These are phyloP conservation scores for Cynara cardunculus DNA, from an alignment of 129 eudicot genomes.

Conservation along the genomic window DNA sequence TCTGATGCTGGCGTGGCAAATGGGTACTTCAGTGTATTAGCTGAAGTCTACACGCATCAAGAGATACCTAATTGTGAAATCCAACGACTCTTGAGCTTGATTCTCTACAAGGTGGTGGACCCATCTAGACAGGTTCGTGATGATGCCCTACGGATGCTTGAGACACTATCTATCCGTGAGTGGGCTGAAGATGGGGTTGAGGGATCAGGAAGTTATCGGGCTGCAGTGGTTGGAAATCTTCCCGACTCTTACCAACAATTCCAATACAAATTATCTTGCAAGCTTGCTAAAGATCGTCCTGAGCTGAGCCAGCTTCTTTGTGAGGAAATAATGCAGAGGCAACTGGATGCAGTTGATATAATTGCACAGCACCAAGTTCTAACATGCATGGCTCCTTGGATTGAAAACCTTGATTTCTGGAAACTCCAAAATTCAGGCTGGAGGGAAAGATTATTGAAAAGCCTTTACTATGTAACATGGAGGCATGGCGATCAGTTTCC, in stretches of 20 bases:
- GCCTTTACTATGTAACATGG: conserved; percentile 94
- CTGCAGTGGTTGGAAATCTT: conserved; percentile 90
- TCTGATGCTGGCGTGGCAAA: conserved; percentile 93
- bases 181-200: conserved; percentile 90
- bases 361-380: conserved; percentile 57
- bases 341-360: conserved; percentile 51
- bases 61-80: conserved; percentile 91
- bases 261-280: conserved; percentile 91
- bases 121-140: conserved; percentile 90
- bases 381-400: conserved; percentile 61
- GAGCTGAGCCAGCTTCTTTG: conserved; percentile 90
- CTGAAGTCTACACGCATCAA: conserved; percentile 97
- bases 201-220: conserved; percentile 67
- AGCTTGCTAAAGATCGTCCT: conserved; percentile 91
- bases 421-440: conserved; percentile 47
- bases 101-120: conserved; percentile 92
- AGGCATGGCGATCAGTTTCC: conserved; percentile 88
- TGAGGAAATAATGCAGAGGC: conserved; percentile 56
- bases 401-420: conserved; percentile 51
- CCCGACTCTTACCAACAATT: conserved; percentile 91
- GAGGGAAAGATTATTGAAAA: conserved; percentile 65
- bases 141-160: conserved; percentile 98
- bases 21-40: conserved; percentile 93
- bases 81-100: conserved; percentile 82
- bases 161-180: conserved; percentile 79